Evolutionary conservation across 202 grass and related monocot genomes (phyloP).

Genomic region (Alloteropsis angusta): DNA sequence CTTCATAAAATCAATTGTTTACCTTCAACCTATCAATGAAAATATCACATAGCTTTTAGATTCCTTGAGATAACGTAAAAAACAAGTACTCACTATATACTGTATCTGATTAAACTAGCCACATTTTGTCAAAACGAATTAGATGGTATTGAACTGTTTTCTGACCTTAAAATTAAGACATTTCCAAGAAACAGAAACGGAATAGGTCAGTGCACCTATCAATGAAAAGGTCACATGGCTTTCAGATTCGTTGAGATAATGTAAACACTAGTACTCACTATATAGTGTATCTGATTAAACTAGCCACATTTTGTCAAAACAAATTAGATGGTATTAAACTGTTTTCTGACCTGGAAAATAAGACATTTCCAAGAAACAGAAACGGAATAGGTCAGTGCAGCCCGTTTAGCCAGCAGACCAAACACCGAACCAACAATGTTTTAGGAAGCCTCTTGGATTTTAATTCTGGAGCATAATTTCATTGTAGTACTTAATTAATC

Average conservation of each 20-base stretch:
- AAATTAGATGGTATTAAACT: slow-evolving; percentile 6
- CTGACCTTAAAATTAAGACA: slow-evolving; percentile 14
- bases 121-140: slow-evolving; percentile 8
- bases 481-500: background rate
- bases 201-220: slow-evolving; percentile 2
- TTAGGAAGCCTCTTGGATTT: background rate
- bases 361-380: background rate
- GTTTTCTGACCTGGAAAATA: slow-evolving; percentile 10
- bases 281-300: background rate
- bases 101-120: background rate
- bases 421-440: slow-evolving; percentile 12
- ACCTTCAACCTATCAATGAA: background rate
- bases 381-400: background rate
- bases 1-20: background rate
- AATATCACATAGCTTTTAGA: background rate
- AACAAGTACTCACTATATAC: background rate
- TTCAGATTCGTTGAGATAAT: background rate
- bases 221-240: background rate
- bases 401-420: background rate
- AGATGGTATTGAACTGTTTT: slow-evolving; percentile 2
- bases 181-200: background rate
- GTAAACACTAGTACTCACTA: background rate
- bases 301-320: background rate
- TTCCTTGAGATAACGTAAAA: background rate
- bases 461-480: background rate